Evolutionary conservation across 2,329 filamentous ascomycete species (phyloP), one percentile per base, ranked within the genome.

Genomic region (Ceratocystis colombiana): DNA sequence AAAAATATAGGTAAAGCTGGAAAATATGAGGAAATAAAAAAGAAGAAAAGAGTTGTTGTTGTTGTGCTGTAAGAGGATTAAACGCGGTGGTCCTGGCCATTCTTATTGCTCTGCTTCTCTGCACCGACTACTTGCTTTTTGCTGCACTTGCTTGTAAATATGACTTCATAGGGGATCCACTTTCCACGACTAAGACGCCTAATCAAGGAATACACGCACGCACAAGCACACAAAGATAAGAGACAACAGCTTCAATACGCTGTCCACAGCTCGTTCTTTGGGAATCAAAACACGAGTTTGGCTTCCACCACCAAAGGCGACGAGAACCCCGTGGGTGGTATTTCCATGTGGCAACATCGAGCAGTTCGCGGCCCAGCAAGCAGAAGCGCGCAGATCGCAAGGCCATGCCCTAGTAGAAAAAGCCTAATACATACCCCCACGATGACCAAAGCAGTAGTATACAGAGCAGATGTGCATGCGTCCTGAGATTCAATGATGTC

Each of bases 121-220:
- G 12, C 17, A 22, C 53, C 20, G 5, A 10, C 28, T 33, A 2
- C 30, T 8, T 33, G 30, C 33, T 10, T 37, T 37, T 41, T 41
- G 10, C 8, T 41, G 30, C 30, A 33, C 5, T 7, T 33, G 30
- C 25, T 30, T 30, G 22, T 17, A 22, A 15, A 12, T 10, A 59
- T 59, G 53, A 33, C 53, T 59, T 59, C 53, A 59, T 59, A 15
- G 28, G 17, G 37, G 53, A n/a, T 33, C 53, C 53, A 59, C 53
- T 59, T 59, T 59, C 17, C 25, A 59, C 28, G 15, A 33, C 15
- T 4, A 50, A 22, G 22, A 7, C 46, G n/a, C 46, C 46, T 3
- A 41, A 53, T 10, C 48, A 15, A 28, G 20, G 15, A 50, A 48
- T 3, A 48, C n/a, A 48, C 15, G n/a, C n/a, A 48, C 15, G n/a